Percentiles rank a stretch among this genome's conserved stretches.
These are phyloP conservation scores for Agaricus subrufescens DNA, from an alignment of 768 basidiomycete genomes.

Conservation along the genomic window DNA sequence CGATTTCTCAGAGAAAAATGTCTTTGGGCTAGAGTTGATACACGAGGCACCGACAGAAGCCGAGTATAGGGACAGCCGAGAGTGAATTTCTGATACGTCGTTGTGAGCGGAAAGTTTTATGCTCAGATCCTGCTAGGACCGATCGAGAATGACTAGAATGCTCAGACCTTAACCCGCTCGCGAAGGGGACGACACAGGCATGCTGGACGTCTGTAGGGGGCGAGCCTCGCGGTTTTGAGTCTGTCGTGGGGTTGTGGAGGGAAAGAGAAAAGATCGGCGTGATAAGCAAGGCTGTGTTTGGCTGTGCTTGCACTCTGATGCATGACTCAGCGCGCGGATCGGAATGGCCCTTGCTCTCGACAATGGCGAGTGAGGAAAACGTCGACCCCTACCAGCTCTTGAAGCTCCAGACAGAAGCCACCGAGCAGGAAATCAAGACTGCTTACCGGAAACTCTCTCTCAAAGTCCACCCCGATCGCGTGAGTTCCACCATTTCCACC, in stretches of 20 bases:
- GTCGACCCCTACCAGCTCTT: conserved; percentile 73
- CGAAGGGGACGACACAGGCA: conserved; percentile 25
- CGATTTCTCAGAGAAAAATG: conserved; percentile 15
- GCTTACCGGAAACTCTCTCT: conserved; percentile 77
- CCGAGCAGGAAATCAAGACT: conserved; percentile 73
- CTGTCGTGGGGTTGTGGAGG: conserved; percentile 22
- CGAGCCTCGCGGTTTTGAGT: conserved; percentile 69
- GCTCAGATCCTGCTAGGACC: conserved; percentile 59
- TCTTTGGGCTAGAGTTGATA: background rate
- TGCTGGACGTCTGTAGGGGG: conserved; percentile 37
- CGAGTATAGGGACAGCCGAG: conserved; percentile 10
- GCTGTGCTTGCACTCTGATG: background rate
- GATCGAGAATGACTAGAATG: conserved; percentile 57
- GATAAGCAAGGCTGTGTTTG: background rate
- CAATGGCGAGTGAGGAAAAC: conserved; percentile 41
- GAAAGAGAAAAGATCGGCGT: background rate
- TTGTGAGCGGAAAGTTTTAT: conserved; percentile 39
- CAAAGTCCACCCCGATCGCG: conserved; percentile 86
- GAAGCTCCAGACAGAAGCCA: conserved; percentile 54
- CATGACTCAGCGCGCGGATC: background rate
- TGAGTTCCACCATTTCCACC: conserved; percentile 26
- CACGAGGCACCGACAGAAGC: background rate
- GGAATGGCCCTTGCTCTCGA: background rate
- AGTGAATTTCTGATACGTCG: conserved; percentile 65
- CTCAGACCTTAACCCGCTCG: conserved; percentile 87